These are phyloP conservation scores for Arthrobotrys iridis DNA, from an alignment of 2,329 filamentous ascomycete species.

Conservation along the genomic window DNA sequence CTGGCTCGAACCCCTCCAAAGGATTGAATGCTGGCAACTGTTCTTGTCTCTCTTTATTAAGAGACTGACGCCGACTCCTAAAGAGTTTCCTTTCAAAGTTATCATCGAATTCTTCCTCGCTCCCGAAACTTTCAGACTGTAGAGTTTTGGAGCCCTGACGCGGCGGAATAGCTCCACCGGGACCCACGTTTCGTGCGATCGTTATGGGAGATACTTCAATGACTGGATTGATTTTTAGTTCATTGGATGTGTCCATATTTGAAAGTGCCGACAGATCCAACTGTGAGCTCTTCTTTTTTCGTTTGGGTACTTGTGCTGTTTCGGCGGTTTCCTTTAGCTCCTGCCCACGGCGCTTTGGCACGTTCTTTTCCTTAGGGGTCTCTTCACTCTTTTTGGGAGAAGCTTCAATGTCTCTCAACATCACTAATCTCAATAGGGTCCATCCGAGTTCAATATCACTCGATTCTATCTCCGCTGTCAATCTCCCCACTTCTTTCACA, in stretches of 20 bases:
- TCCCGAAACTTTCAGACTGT: too few species aligned
- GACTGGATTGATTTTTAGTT: neutral
- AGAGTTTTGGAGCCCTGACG: neutral
- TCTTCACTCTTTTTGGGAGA: too few species aligned
- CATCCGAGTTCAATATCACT: conserved; percentile 18
- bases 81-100: too few species aligned
- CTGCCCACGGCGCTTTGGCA: too few species aligned
- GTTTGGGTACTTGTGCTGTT: neutral
- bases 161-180: neutral
- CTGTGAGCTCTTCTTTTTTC: neutral
- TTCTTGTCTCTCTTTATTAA: too few species aligned
- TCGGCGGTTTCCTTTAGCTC: neutral
- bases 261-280: neutral
- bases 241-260: neutral
- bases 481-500: neutral
- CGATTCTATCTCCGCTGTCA: neutral
- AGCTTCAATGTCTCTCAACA: neutral
- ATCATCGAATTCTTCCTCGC: too few species aligned
- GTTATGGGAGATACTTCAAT: neutral
- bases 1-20: neutral
- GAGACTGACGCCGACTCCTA: too few species aligned
- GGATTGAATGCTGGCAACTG: neutral
- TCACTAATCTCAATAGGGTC: neutral
- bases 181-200: neutral
- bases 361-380: too few species aligned